Evolutionary conservation across 2,329 filamentous ascomycete species (phyloP), one percentile per base, ranked within the genome.

Genomic region (Scolecobasidium constrictum): DNA sequence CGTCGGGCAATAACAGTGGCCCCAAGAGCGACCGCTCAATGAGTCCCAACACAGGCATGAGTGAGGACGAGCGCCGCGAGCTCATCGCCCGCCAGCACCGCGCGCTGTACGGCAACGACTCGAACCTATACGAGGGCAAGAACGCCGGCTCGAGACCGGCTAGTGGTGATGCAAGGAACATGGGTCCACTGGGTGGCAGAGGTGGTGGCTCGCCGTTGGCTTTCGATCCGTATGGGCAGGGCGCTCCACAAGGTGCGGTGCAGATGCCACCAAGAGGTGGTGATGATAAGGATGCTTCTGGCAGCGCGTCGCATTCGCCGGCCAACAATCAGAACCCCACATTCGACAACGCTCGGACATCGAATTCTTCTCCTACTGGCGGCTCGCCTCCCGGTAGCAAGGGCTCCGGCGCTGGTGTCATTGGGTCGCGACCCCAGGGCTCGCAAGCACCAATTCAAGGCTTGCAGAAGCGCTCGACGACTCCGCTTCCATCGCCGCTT

Each of bases 61-160:
- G 83, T 60, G 92, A 96, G 69, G 88, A 95, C 56, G 88, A 94
- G 58, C 90, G 90, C 55, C 86, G 90, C 55, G 90, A 96, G 55
- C 74, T 96, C 62, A 94, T 96, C 64, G 85, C 88, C 53, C 88
- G 90, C 58, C 92, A 96, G 68, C 87, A 93, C 65, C 88, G 83
- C 64, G 88, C 90, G 50, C 69, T 98, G 52, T 98, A 96, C 64
- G 86, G 87, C 59, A 86, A 77, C 55, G 72, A 74, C 50, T 69
- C 74, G 28, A 65, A 74, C 40, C 82, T 86, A 59, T 78, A 81
- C 57, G 79, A 81, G 51, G 77, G 75, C 51, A 81, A 82, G 54
- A 71, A 78, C 39, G 82, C 87, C 48, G 84, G 88, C 56, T 73
- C 73, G 21, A 74, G 75, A 17, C 9, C 46, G 55, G 71, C 78